Percentiles rank a stretch among this genome's conserved stretches.
These are phyloP conservation scores for Plenodomus biglobosus DNA, from an alignment of 2,329 filamentous ascomycete species.

Conservation along the genomic window DNA sequence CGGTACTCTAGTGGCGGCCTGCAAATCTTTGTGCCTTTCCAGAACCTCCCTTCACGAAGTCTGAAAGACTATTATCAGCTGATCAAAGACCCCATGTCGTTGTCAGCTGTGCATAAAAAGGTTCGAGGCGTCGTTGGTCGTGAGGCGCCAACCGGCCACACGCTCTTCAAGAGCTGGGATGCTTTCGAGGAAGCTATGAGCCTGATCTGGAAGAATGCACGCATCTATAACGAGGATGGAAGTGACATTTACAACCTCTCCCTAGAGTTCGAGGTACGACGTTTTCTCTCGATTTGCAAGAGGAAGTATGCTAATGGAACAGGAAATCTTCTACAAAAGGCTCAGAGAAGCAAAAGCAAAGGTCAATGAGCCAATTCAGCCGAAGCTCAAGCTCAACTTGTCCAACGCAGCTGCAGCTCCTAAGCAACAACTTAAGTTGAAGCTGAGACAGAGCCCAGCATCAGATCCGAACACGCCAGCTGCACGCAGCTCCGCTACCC, in stretches of 20 bases:
- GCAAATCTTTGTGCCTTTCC: constrained; percentile 72
- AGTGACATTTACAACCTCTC: constrained; percentile 81
- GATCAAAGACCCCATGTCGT: constrained; percentile 77
- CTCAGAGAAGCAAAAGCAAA: constrained; percentile 71
- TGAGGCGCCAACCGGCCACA: constrained; percentile 59
- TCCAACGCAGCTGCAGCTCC: constrained; percentile 39
- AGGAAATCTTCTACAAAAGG: constrained; percentile 70
- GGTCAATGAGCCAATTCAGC: constrained; percentile 70
- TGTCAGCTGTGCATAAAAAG: constrained; percentile 75
- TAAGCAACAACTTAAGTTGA: constrained; percentile 63
- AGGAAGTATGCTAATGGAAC: constrained; percentile 17
- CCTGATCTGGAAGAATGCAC: constrained; percentile 84
- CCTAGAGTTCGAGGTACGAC: constrained; percentile 71
- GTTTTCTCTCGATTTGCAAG: not conserved
- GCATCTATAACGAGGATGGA: constrained; percentile 87
- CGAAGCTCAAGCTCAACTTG: constrained; percentile 81
- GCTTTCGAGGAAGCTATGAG: constrained; percentile 78
- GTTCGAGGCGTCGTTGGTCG: constrained; percentile 73
- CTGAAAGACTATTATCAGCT: constrained; percentile 85
- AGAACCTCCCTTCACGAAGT: constrained; percentile 72
- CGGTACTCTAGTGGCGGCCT: constrained; percentile 54
- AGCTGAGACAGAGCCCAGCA: constrained; percentile 48
- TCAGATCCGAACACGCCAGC: constrained; percentile 45
- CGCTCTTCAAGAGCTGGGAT: constrained; percentile 80
- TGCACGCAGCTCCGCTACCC: constrained; percentile 47